Base-by-base conservation (phyloP, 306 rosid species). In the Echinosophora koreensis region DNA sequence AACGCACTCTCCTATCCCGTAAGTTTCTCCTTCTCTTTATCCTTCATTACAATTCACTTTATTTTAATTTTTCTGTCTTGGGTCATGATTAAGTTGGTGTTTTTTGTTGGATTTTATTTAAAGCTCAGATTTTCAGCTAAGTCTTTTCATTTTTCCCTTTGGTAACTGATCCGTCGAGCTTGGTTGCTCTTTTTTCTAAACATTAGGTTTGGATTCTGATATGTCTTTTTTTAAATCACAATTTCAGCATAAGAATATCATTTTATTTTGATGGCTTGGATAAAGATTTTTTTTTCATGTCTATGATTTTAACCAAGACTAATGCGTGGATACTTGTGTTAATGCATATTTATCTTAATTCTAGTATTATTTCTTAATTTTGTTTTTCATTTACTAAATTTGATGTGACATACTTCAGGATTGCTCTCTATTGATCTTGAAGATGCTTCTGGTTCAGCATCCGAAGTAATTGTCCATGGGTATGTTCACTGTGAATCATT, bases 1-100 rank as follows among this genome's bases (percentile, higher is more conserved):
- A 91, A 78, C 89, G 88, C 50, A 86, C 92, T 16, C 90, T 91
- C 38, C 66, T 89, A 22, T 91, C 92, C 16, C 88, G 93, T 91
- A 84, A 56, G 78, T 69, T 51, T 37, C 62, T 28, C 47, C 15
- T 61, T 60, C 70, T 18, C 60, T 57, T 57, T 35, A 34, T 15
- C 69, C 56, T 34, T 34, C 3, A 22, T 57, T 57, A 27, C 35
- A 57, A 56, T 56, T 46, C n/a, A 4, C 6, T 59, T 10, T 11
- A 0, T 4, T 30, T 59, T 10, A 35, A 35, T 4, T 32, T 59
- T 6, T 6, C 14, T n/a, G 34, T 35, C 8, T 2, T 2, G 44
- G 42, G 8, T 34, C 46, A n/a, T 61, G 17, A 6, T 62, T 47
- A 3, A 3, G 32, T 51, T 58, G 16, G 18, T 11, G 34, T 8